phyloP scores from a whole-genome alignment of 306 rosid species.

The Psophocarpus tetragonolobus region DNA sequence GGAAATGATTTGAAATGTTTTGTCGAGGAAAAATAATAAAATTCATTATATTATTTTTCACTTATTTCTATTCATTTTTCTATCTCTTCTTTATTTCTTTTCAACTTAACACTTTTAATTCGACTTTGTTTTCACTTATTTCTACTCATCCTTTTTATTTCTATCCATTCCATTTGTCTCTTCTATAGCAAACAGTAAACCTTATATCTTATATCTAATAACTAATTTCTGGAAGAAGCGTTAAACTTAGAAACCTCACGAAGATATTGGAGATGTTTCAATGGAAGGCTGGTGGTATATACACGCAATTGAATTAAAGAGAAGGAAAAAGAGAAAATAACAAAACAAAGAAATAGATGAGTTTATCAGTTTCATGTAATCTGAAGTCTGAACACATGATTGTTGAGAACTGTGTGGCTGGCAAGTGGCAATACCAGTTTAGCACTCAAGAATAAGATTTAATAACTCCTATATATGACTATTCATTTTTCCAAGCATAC shows the following conservation, averaged over 20 bases:
- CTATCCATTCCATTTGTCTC: no score
- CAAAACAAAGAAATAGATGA: neutral
- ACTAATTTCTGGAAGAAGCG: neutral
- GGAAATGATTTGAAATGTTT: no score
- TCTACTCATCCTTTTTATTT: no score
- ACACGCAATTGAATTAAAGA: neutral
- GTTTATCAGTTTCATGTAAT: slow-evolving; percentile 28
- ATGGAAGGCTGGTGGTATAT: neutral
- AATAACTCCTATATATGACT: slow-evolving; percentile 24
- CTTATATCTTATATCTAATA: neutral
- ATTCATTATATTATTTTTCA: no score
- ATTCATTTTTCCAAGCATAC: slow-evolving; percentile 91
- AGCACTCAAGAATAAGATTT: slow-evolving; percentile 28
- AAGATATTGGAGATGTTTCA: neutral
- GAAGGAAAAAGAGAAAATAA: neutral
- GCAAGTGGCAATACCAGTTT: slow-evolving; percentile 25
- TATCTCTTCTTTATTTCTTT: no score
- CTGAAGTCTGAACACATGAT: slow-evolving; percentile 36
- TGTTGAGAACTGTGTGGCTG: slow-evolving; percentile 25
- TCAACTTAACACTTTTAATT: no score
- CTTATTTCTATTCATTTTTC: no score
- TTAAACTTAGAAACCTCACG: neutral
- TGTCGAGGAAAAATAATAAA: no score
- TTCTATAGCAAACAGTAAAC: no score
- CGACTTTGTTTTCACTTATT: no score